These are phyloP conservation scores for Penicillium desertorum DNA, from an alignment of 495 filamentous ascomycete species.

Conservation along the genomic window DNA sequence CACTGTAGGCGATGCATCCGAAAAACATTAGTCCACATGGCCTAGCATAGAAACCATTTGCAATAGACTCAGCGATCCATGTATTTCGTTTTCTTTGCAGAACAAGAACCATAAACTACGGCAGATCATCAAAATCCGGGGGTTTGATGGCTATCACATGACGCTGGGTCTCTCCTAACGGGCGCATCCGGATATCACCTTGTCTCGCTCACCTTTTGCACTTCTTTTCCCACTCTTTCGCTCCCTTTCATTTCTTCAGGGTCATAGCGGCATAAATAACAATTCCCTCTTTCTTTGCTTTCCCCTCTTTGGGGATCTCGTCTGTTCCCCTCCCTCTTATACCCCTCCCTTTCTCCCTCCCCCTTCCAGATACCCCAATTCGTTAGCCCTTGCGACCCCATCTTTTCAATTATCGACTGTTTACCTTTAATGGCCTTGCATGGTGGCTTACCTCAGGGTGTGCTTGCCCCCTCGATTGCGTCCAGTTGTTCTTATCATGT, in stretches of 20 bases:
- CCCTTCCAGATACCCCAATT: conserved; percentile 21
- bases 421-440: conserved; percentile 38
- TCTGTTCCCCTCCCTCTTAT: conserved; percentile 11
- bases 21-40: conserved; percentile 36
- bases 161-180: conserved; percentile 18
- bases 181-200: conserved; percentile 25
- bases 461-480: conserved; percentile 28
- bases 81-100: background rate
- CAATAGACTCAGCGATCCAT: conserved; percentile 13
- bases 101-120: background rate
- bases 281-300: conserved; percentile 4
- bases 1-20: conserved; percentile 59
- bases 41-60: conserved; percentile 11
- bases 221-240: conserved; percentile 10
- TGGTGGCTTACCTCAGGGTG: conserved; percentile 35
- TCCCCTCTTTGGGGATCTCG: conserved; percentile 6
- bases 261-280: background rate
- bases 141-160: conserved; percentile 27
- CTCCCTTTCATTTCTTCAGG: conserved; percentile 8
- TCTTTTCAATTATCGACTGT: conserved; percentile 26
- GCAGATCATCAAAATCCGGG: conserved; percentile 12
- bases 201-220: conserved; percentile 14
- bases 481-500: conserved; percentile 39
- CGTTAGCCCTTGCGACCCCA: conserved; percentile 26
- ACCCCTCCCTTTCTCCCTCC: conserved; percentile 20